Conservation (phyloP, 2,329 filamentous ascomycete species). For the Aspergillus awamori region DNA sequence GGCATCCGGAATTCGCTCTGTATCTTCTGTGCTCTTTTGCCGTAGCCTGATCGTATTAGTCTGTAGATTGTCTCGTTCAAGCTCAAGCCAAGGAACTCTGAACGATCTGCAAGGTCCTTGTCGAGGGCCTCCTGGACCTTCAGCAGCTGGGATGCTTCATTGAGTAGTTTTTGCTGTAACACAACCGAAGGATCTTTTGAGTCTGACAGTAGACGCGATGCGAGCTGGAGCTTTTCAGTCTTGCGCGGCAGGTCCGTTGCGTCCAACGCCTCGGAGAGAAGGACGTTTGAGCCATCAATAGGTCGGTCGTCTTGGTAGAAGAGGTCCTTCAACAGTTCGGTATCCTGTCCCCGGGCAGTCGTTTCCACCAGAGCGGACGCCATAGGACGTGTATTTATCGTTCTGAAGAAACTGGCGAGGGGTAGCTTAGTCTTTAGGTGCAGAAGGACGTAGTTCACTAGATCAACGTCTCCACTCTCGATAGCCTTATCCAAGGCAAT, state of each 20-base stretch:
- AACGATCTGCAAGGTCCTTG: constrained; percentile 69
- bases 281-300: constrained; percentile 82
- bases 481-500: constrained; percentile 95
- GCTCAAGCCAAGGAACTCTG: constrained; percentile 75
- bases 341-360: constrained; percentile 76
- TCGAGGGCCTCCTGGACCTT: constrained; percentile 87
- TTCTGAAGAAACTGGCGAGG: constrained; percentile 86
- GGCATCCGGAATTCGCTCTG: constrained; percentile 90
- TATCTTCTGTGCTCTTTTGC: constrained; percentile 82
- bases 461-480: constrained; percentile 90
- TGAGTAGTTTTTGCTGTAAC: constrained; percentile 73
- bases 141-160: constrained; percentile 77
- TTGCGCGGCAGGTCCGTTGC: constrained; percentile 71
- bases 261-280: constrained; percentile 78
- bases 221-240: constrained; percentile 84
- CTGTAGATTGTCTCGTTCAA: constrained; percentile 93
- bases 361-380: constrained; percentile 90
- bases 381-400: constrained; percentile 80
- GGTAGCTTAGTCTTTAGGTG: constrained; percentile 89
- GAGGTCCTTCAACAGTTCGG: constrained; percentile 83
- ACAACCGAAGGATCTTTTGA: constrained; percentile 70
- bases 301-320: constrained; percentile 97
- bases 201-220: constrained; percentile 79
- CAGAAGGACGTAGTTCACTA: constrained; percentile 85
- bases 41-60: constrained; percentile 78